Evolutionary conservation across 2,329 filamentous ascomycete species (phyloP), one percentile per base, ranked within the genome.

Genomic region (Claviceps africana): DNA sequence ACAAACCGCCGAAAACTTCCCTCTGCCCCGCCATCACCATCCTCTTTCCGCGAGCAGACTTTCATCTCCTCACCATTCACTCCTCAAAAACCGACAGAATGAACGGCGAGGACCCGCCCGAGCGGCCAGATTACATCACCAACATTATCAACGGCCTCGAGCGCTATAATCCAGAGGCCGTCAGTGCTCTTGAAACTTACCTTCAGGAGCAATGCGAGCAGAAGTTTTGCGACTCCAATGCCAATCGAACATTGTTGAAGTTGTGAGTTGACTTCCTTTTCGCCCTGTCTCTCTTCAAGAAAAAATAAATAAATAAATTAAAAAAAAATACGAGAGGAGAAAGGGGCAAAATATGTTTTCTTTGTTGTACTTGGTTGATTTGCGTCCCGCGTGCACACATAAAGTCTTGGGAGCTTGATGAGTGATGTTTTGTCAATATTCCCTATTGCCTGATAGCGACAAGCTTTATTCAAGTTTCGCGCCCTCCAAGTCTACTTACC

Each of bases 111-210:
- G 87, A 90, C 72, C 86, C 88, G 75, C 83, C 88, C 63, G 88
- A 95, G 72, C 79, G 93, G 70, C 91, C 93, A 62, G 87, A 93
- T 61, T 83, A 93, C 70, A 94, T 98, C 71, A 85, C 88, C 67
- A 78, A 75, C 70, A 96, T 98, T 66, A 88, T 98, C 67, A 95
- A 91, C 73, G 91, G 93, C 62, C 87, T 98, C 58, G 93, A 98
- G 72, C 82, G 93, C 65, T 98, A 98, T 77, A 98, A 98, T 72
- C 93, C 93, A 43, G 93, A 98, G 76, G 95, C 93, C 50, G 95
- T 94, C 48, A 81, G 81, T 56, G 79, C 87, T 59, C 93, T 98
- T 70, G 91, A 98, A 78, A 85, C 88, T 69, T 98, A 98, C 72
- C 85, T 98, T 57, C 79, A 80, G 65, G 83, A 89, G 71, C 93